Evolutionary conservation across 1,284 basidiomycete genomes (phyloP), one percentile per base, ranked within the genome.

Genomic region (Leccinum pachyderme): DNA sequence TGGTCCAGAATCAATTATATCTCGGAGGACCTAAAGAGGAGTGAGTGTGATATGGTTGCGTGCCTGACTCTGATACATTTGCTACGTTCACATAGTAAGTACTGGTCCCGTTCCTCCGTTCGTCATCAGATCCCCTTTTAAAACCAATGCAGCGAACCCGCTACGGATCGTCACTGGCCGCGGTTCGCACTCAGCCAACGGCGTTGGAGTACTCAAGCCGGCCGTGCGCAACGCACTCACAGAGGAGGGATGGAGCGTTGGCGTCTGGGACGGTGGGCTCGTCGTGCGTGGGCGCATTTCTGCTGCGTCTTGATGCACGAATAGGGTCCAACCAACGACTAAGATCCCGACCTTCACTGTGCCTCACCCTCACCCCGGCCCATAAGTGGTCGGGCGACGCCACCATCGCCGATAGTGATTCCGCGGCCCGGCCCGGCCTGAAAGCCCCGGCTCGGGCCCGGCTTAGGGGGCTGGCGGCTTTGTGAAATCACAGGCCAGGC

Each of bases 91-190:
- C n/a, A n/a, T n/a, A n/a, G n/a, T n/a, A n/a, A n/a, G n/a, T n/a
- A n/a, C n/a, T n/a, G n/a, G n/a, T 18, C 3, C 13, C 24, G 1
- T 2, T 22, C 24, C 37, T 11, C n/a, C 8, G n/a, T 9, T 39
- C 9, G 37, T 39, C n/a, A 9, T 39, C 37, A 18, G 37, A 39
- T 18, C 18, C 37, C 35, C 8, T 18, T 18, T 39, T 9, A n/a
- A 39, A 22, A 25, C 12, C 5, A 8, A 49, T 6, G 12, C 51
- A 84, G 86, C 72, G 12, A 81, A 79, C 61, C 84, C 87, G 0
- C 66, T 91, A 53, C 81, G 75, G 55, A 81, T 91, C 47, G 84
- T 91, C 59, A 91, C 89, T 4, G 89, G 89, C 6, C 80, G 83
- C 22, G 89, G 89, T 4, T 76, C 74, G 4, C 89, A 91, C 65